phyloP scores from a whole-genome alignment of 2,329 filamentous ascomycete species.

The Colletotrichum gigasporum region DNA sequence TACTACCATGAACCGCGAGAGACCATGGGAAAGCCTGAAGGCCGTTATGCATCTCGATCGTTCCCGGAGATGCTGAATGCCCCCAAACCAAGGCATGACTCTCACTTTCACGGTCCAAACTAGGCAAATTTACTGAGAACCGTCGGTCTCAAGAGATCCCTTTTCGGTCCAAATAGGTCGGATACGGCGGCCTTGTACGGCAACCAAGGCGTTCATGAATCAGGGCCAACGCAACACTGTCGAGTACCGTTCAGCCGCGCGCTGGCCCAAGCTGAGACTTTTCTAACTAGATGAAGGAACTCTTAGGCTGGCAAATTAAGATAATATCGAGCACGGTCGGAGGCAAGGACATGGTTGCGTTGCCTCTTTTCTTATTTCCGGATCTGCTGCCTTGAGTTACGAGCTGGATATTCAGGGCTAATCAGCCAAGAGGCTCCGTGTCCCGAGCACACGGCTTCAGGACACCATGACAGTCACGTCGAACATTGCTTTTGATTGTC shows the following conservation, averaged over 20 bases:
- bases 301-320: background rate
- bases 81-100: background rate
- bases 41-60: no score
- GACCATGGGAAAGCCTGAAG: no score
- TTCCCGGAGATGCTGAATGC: background rate
- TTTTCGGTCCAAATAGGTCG: background rate
- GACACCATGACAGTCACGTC: conserved; percentile 5
- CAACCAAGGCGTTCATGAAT: background rate
- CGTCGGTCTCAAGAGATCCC: background rate
- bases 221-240: background rate
- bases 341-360: background rate
- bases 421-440: conserved; percentile 8
- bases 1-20: no score
- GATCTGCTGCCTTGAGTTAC: background rate
- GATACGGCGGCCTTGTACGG: background rate
- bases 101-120: background rate
- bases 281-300: conserved; percentile 3
- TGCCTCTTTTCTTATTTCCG: background rate
- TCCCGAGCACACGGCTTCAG: conserved; percentile 7
- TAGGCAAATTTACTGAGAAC: background rate
- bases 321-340: conserved; percentile 1
- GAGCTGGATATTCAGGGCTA: background rate
- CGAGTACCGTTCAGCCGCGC: background rate
- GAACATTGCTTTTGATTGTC: background rate
- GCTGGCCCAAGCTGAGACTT: conserved; percentile 8